Evolutionary conservation across 73 alveolate genomes (phyloP), one percentile per base, ranked within the genome.

Genomic region (Stentor roeselii): DNA sequence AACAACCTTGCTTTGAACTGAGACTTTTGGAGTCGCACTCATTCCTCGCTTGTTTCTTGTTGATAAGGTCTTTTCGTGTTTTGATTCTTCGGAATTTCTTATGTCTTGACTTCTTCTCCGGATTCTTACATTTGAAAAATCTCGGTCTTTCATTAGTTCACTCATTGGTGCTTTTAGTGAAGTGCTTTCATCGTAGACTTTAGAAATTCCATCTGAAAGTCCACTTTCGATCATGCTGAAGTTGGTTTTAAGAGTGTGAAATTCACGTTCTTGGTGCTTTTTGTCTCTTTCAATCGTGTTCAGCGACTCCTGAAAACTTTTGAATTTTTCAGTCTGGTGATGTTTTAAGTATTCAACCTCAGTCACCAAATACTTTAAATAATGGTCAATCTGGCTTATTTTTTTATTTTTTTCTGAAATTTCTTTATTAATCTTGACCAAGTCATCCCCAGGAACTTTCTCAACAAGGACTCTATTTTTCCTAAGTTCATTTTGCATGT

Each of bases 21-120:
- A 21, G 21, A 50, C 67, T 50, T 50, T 50, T 11, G 67, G 67
- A 11, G 67, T 50, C 21, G 67, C 67, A 21, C 67, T 50, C 21
- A 21, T 11, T 21, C 67, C 67, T 50, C 67, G 67, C 21, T 50
- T 50, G 21, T 50, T 6, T 21, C 30, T 50, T 6, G 21, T 21
- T 50, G 67, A 6, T 50, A 11, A 11, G 67, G 30, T 50, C 67
- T 21, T 6, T 50, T 50, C 67, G 21, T 50, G 30, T 50, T 50
- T 50, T 11, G 30, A 50, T 50, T 6, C 21, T 50, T 50, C 21
- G 21, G 21, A 6, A 50, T 21, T 50, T n/a, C n/a, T n/a, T n/a
- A n/a, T n/a, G 67, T 50, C 67, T 50, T 50, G 67, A 21, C 67
- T 50, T 50, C 21, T 50, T 50, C 67, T 50, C 21, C 67, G 67